Conservation (phyloP, 768 basidiomycete species). For the Chlorophyllum brunneum region DNA sequence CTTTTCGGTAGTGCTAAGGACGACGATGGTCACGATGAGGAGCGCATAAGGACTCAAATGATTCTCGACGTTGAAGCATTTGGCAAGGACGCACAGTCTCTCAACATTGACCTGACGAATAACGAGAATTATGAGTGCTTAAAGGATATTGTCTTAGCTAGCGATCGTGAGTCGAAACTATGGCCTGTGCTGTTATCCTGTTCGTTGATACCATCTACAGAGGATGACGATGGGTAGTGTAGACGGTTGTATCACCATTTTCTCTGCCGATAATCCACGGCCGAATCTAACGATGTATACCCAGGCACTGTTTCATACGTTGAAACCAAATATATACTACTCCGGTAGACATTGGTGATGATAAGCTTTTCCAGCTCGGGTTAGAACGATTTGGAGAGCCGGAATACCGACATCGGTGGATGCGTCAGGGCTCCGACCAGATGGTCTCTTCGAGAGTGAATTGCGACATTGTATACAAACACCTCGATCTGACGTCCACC, state of each 20-base stretch:
- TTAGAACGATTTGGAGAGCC: constrained; percentile 37
- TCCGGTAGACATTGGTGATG: constrained; percentile 41
- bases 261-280: too few species aligned
- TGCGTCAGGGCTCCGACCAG: neutral
- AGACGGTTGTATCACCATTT: neutral
- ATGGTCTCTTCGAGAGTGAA: constrained; percentile 26
- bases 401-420: constrained; percentile 15
- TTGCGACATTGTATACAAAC: constrained; percentile 53
- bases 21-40: constrained; percentile 74
- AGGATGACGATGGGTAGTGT: neutral
- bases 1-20: constrained; percentile 69
- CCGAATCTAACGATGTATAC: too few species aligned
- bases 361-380: constrained; percentile 58
- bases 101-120: constrained; percentile 61
- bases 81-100: constrained; percentile 64
- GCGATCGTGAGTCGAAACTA: constrained; percentile 28
- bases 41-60: constrained; percentile 82
- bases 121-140: constrained; percentile 53
- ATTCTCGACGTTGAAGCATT: constrained; percentile 83
- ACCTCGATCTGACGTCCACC: constrained; percentile 54
- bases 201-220: neutral
- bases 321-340: too few species aligned
- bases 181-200: neutral
- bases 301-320: too few species aligned
- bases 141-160: constrained; percentile 54